Base-by-base conservation (phyloP, 129 eudicot genomes). In the Silybum marianum region DNA sequence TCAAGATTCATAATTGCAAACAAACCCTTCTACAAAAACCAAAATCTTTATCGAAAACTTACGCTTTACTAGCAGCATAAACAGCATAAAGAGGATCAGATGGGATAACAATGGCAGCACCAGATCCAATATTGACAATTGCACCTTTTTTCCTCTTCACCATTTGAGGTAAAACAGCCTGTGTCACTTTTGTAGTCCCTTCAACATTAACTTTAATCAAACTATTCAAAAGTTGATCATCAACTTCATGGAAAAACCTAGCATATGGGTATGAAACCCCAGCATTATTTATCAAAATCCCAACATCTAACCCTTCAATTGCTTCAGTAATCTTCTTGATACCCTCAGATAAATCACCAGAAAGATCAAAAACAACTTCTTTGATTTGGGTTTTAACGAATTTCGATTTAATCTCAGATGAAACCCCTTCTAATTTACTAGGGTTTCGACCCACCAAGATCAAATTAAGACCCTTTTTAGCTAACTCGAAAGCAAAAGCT, bases 21-120 rank as follows among this genome's bases (percentile, higher is more conserved):
- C 63, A 54, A 54, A 54, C 63, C 63, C 63, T 16, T 0, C 22
- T 21, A 16, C 4, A 18, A 12, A 44, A 69, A 22, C 48, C 13
- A n/a, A 21, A 30, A 74, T 14, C 7, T 11, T 54, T 23, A 38
- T 72, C n/a, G 74, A 22, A 28, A 62, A 77, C 93, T 83, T 84
- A 95, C 99, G 97, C 99, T 93, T 95, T 95, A 6, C 95, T 83
- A 71, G 99, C 99, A 9, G 97, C 99, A 88, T 95, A 95, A 71
- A 95, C 95, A 65, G 99, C 88, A 78, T 95, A 95, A 44, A 95
- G 95, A 73, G 99, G 99, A 85, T 95, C 97, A 76, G 93, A 85
- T 39, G 99, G 98, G 38, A 95, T 85, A 6, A 93, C 91, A 74
- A 87, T 90, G 63, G 98, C 97, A 46, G 92, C 97, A 84, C 98